Percentiles rank a stretch among this genome's conserved stretches.
Conservation (phyloP, 108 stramenopile species). For the Nitzschia inconspicua region DNA sequence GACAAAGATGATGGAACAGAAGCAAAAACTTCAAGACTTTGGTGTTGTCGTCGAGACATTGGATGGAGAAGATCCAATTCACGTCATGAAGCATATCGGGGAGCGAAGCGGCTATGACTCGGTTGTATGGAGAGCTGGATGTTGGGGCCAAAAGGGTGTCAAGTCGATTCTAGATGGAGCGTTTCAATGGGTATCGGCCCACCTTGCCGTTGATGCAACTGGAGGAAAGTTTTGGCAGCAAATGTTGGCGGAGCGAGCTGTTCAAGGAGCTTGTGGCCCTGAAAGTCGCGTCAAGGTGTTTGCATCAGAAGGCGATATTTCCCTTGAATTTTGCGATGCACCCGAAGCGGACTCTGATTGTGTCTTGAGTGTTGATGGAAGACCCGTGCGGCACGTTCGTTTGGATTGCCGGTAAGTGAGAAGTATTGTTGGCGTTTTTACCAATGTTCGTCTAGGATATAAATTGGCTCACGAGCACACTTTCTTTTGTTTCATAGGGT, state of each 20-base stretch:
- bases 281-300: slow-evolving; percentile 81
- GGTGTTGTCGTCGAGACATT: slow-evolving; percentile 73
- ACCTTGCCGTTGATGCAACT: slow-evolving; percentile 80
- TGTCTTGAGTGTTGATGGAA: slow-evolving; percentile 65
- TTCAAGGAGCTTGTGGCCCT: slow-evolving; percentile 84
- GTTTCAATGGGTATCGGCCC: slow-evolving; percentile 84
- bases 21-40: slow-evolving; percentile 43
- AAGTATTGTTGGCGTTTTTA: slow-evolving; percentile 22
- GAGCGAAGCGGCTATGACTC: slow-evolving; percentile 67
- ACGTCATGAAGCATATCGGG: slow-evolving; percentile 86
- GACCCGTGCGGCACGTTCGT: slow-evolving; percentile 80
- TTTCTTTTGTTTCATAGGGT: too few relatives aligned
- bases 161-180: slow-evolving; percentile 76
- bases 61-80: slow-evolving; percentile 69
- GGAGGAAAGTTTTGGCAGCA: slow-evolving; percentile 90
- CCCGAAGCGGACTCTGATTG: slow-evolving; percentile 76
- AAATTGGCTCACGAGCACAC: not conserved
- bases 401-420: slow-evolving; percentile 55
- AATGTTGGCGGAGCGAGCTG: slow-evolving; percentile 82
- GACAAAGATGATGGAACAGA: slow-evolving; percentile 53
- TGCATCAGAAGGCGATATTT: slow-evolving; percentile 74
- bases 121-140: slow-evolving; percentile 86
- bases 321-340: slow-evolving; percentile 81
- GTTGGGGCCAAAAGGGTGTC: slow-evolving; percentile 75
- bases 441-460: too few relatives aligned